These are phyloP conservation scores for Cercospora citrullina DNA, from an alignment of 2,329 filamentous ascomycete genomes.

Conservation along the genomic window DNA sequence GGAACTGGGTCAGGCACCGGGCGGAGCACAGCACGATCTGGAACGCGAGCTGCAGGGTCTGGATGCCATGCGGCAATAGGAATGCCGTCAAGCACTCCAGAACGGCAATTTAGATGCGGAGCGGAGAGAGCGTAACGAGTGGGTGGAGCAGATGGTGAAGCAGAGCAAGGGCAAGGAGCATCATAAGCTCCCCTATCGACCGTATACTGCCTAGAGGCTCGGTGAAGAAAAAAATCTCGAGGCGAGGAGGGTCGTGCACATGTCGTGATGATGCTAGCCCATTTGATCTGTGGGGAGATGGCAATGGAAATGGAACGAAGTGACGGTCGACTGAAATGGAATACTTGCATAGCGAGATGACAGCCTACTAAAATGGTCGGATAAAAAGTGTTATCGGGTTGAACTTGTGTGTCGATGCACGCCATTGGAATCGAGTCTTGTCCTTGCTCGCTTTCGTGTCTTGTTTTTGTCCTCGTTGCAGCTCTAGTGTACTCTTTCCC, in stretches of 20 bases:
- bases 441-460: background rate
- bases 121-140: background rate
- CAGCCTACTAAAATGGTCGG: background rate
- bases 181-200: background rate
- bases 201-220: constrained; percentile 1
- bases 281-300: background rate
- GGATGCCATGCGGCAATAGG: constrained; percentile 31
- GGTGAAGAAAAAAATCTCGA: background rate
- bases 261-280: background rate
- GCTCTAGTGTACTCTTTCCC: background rate
- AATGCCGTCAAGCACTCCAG: constrained; percentile 8
- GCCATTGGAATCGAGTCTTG: background rate
- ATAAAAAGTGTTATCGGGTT: background rate
- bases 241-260: background rate
- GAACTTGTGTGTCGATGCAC: background rate
- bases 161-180: constrained; percentile 5
- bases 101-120: background rate
- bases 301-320: background rate
- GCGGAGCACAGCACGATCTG: constrained; percentile 65
- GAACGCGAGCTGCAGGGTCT: constrained; percentile 70
- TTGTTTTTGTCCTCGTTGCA: background rate
- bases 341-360: background rate
- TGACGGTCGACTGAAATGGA: background rate
- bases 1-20: constrained; percentile 37
- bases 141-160: background rate